Base-by-base conservation (phyloP, 148 eudicot genomes). In the Camellia granthamiana region DNA sequence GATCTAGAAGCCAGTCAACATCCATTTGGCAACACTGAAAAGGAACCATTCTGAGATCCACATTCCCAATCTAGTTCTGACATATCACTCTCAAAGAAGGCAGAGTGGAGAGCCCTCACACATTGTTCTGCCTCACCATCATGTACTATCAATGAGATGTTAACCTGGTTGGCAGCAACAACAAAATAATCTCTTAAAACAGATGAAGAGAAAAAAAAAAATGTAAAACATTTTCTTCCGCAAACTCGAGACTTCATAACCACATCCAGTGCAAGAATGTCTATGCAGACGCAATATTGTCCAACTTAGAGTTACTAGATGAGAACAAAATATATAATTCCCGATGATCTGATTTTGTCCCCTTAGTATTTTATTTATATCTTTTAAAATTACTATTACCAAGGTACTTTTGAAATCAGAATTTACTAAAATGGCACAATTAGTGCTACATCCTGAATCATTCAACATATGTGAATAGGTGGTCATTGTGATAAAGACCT, bases 61-160 rank as follows among this genome's bases (percentile, higher is more conserved):
- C 52, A 12, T 60, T 76, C 80, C 14, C 56, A 38, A 7, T 77
- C 82, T 12, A 86, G 46, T 64, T 81, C 81, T 46, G 80, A 58
- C 9, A 77, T 51, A 77, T 83, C 88, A 66, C 87, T 89, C 72
- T 89, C 92, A 81, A 96, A 96, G 84, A 96, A 96, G 58, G 95
- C 92, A 73, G 85, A 76, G 82, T 96, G 99, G 73, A 96, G 92
- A 75, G 97, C 90, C 88, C 86, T 91, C 4, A 92, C 97, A 69
- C 99, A 93, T 80, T 86, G 86, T 72, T 92, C 99, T 68, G 99
- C 90, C 87, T 96, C 99, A 69, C 85, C 79, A 68, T 96, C 98
- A 44, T 93, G 90, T 75, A 96, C 95, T 61, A 96, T 90, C 92
- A 93, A 82, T n/a, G 99, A 93, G 64, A 92, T 93, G 83, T 96